These are phyloP conservation scores for Alternaria triticimaculans DNA, from an alignment of 2,329 filamentous ascomycete species.

Conservation along the genomic window DNA sequence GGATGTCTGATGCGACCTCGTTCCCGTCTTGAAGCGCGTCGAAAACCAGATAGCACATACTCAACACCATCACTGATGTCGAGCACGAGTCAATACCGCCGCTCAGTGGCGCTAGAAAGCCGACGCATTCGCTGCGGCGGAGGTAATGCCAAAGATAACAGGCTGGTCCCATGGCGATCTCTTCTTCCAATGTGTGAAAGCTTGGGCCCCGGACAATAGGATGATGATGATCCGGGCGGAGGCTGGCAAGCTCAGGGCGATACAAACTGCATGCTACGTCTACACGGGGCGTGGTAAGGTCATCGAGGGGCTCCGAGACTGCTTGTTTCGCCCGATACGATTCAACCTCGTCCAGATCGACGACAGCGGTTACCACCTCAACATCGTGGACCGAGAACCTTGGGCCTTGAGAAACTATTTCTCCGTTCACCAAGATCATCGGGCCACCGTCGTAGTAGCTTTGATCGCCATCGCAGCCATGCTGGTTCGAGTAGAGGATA, in stretches of 20 bases:
- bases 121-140: slow-evolving; percentile 58
- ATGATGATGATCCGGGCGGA: slow-evolving; percentile 55
- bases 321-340: slow-evolving; percentile 64
- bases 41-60: slow-evolving; percentile 64
- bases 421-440: slow-evolving; percentile 68
- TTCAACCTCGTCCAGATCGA: slow-evolving; percentile 72
- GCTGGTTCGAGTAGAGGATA: slow-evolving; percentile 62
- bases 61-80: slow-evolving; percentile 33
- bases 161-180: slow-evolving; percentile 67
- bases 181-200: slow-evolving; percentile 62
- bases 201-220: slow-evolving; percentile 48
- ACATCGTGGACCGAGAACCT: slow-evolving; percentile 69
- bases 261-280: slow-evolving; percentile 63
- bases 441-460: slow-evolving; percentile 58
- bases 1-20: slow-evolving; percentile 61
- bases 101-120: slow-evolving; percentile 64
- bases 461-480: slow-evolving; percentile 54
- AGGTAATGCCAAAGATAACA: slow-evolving; percentile 71
- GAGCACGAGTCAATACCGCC: slow-evolving; percentile 67
- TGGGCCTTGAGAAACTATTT: slow-evolving; percentile 68
- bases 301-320: not conserved
- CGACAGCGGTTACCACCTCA: slow-evolving; percentile 62
- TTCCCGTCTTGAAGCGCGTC: slow-evolving; percentile 59
- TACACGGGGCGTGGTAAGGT: not conserved
- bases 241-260: slow-evolving; percentile 49